phyloP scores from a whole-genome alignment of 2,329 filamentous ascomycete species.

The Botrytis paeoniae region DNA sequence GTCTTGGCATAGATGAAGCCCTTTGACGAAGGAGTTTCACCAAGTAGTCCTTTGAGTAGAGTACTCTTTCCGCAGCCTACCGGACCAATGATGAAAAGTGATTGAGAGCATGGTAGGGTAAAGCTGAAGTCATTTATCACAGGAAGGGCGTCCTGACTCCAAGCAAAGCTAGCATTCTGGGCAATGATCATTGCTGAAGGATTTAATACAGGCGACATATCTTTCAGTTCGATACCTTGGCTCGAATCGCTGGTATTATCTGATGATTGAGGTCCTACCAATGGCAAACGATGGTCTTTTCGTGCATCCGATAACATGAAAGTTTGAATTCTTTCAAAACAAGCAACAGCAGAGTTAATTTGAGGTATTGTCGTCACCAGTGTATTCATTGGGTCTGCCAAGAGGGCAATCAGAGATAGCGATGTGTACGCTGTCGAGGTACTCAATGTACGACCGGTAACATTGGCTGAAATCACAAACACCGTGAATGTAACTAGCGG shows the following conservation, averaged over 20 bases:
- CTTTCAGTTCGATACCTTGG: conserved; percentile 21
- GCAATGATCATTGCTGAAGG: conserved; percentile 24
- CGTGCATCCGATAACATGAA: conserved; percentile 35
- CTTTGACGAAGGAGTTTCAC: conserved; percentile 31
- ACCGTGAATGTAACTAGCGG: conserved; percentile 43
- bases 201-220: background rate
- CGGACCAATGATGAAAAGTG: conserved; percentile 36
- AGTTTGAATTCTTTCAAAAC: conserved; percentile 43
- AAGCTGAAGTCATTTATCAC: conserved; percentile 28
- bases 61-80: conserved; percentile 38
- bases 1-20: conserved; percentile 30
- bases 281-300: conserved; percentile 29
- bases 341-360: conserved; percentile 41
- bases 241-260: background rate
- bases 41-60: conserved; percentile 36
- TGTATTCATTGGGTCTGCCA: conserved; percentile 41
- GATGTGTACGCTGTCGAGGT: conserved; percentile 43
- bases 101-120: conserved; percentile 22
- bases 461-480: conserved; percentile 37
- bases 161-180: conserved; percentile 32
- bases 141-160: conserved; percentile 21
- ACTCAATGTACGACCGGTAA: conserved; percentile 33
- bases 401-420: conserved; percentile 42
- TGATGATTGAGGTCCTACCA: conserved; percentile 1
- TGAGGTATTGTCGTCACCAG: conserved; percentile 42